These are phyloP conservation scores for Cymbopogon flexuosus DNA, from an alignment of 202 grass and related monocot species.

Conservation along the genomic window DNA sequence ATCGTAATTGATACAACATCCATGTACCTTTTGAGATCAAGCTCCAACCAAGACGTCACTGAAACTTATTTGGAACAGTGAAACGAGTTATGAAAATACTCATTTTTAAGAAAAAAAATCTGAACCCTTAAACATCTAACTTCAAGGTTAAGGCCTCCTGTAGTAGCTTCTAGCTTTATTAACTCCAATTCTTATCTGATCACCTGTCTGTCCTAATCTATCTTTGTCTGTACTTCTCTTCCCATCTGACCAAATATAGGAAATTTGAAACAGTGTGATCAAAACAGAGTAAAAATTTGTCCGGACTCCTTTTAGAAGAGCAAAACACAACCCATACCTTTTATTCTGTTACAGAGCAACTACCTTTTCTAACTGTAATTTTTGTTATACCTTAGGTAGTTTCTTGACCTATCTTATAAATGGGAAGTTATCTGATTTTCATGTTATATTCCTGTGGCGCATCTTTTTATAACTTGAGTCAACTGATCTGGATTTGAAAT, in stretches of 20 bases:
- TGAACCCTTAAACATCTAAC: background rate
- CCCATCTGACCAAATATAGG: background rate
- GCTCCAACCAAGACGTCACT: background rate
- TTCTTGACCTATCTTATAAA: background rate
- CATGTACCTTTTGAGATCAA: background rate
- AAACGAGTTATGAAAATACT: background rate
- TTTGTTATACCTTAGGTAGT: background rate
- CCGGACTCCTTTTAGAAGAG: background rate
- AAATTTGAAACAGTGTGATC: background rate
- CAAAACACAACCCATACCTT: background rate
- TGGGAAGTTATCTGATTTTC: background rate
- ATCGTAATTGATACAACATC: background rate
- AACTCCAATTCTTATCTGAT: background rate
- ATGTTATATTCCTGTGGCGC: background rate
- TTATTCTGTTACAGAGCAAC: background rate
- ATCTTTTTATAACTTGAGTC: background rate
- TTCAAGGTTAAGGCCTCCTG: background rate
- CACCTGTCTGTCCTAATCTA: background rate
- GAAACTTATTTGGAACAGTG: background rate
- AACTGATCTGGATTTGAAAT: background rate
- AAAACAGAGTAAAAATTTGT: background rate
- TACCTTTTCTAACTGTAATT: background rate
- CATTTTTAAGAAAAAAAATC: background rate
- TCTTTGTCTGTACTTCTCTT: background rate
- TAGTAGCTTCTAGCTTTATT: background rate